These are phyloP conservation scores for Massarina eburnea DNA, from an alignment of 2,329 filamentous ascomycete species.

Conservation along the genomic window DNA sequence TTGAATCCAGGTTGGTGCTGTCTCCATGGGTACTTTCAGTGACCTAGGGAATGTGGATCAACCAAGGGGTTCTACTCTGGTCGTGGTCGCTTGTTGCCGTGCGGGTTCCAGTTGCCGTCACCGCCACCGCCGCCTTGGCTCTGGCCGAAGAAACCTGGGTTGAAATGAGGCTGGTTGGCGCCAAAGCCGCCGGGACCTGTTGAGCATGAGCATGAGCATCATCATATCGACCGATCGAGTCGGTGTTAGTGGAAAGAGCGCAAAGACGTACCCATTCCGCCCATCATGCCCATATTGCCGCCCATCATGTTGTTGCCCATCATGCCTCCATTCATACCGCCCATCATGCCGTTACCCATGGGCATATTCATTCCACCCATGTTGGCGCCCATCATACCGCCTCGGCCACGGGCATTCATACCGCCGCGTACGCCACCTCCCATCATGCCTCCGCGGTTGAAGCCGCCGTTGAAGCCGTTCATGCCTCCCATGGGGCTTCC, in stretches of 20 bases:
- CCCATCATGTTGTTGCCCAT: slow-evolving; percentile 50
- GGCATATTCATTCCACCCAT: slow-evolving; percentile 32
- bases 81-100: slow-evolving; percentile 76
- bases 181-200: slow-evolving; percentile 58
- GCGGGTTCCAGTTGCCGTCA: slow-evolving; percentile 75
- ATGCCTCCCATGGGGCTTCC: slow-evolving; percentile 34
- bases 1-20: neutral
- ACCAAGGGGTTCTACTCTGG: slow-evolving; percentile 58
- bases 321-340: slow-evolving; percentile 50
- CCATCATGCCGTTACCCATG: slow-evolving; percentile 47
- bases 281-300: slow-evolving; percentile 34
- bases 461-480: slow-evolving; percentile 42
- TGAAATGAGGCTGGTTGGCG: slow-evolving; percentile 68
- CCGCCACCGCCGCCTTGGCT: slow-evolving; percentile 51
- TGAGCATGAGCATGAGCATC: neutral
- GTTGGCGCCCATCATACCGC: slow-evolving; percentile 40
- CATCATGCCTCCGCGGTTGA: slow-evolving; percentile 50
- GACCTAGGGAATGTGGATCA: neutral
- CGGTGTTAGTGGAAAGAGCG: slow-evolving; percentile 2
- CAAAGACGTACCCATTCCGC: slow-evolving; percentile 34
- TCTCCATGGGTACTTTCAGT: neutral
- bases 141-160: slow-evolving; percentile 67
- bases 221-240: neutral
- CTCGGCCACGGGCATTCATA: slow-evolving; percentile 46
- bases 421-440: slow-evolving; percentile 48